These are phyloP conservation scores for Rutstroemia sp. DNA, from an alignment of 2,329 filamentous ascomycete species.

Conservation along the genomic window DNA sequence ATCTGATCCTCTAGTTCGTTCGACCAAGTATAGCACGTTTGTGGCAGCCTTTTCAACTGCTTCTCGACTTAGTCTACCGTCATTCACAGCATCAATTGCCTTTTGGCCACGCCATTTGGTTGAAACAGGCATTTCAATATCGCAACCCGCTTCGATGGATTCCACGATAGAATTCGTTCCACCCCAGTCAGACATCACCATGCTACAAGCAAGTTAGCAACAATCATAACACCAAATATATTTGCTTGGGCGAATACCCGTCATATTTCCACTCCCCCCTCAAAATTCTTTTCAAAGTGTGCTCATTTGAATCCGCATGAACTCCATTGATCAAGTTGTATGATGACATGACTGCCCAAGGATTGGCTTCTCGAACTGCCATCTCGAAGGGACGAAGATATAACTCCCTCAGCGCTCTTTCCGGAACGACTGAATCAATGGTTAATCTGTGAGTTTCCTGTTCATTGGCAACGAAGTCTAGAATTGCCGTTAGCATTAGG, in stretches of 20 bases:
- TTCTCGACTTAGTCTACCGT: conserved; percentile 39
- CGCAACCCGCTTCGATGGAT: conserved; percentile 47
- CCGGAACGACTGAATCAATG: conserved; percentile 55
- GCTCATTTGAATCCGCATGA: conserved; percentile 49
- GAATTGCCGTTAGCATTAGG: conserved; percentile 7
- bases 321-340: conserved; percentile 61
- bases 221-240: no score
- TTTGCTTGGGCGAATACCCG: conserved; percentile 32
- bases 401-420: conserved; percentile 59
- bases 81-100: conserved; percentile 43
- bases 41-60: conserved; percentile 52
- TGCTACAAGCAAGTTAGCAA: conserved; percentile 29
- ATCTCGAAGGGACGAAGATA: conserved; percentile 73
- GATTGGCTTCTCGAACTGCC: conserved; percentile 59
- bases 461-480: conserved; percentile 64
- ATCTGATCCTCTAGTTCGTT: conserved; percentile 54
- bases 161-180: conserved; percentile 50
- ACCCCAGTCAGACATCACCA: conserved; percentile 53
- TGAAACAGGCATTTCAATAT: conserved; percentile 51
- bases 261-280: conserved; percentile 57
- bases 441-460: conserved; percentile 62
- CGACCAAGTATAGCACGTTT: conserved; percentile 52
- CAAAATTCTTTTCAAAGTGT: conserved; percentile 49
- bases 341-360: conserved; percentile 62
- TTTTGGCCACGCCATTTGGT: conserved; percentile 50